phyloP scores from a whole-genome alignment of 2,329 filamentous ascomycete species.

The Leptodontidium sp. region DNA sequence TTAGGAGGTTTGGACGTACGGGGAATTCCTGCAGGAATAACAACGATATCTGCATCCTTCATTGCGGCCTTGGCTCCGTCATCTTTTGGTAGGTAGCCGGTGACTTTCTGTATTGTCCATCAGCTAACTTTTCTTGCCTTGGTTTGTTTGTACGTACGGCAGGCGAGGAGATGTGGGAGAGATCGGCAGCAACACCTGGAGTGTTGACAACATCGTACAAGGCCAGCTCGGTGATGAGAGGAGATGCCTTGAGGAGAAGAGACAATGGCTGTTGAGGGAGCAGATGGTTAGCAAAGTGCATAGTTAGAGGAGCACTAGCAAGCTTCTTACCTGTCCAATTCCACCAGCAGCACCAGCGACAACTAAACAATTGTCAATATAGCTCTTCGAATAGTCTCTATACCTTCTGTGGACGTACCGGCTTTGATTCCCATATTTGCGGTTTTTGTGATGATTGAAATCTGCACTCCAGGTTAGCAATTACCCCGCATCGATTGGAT shows the following conservation, averaged over 20 bases:
- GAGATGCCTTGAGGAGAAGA: conserved; percentile 90
- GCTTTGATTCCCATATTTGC: conserved; percentile 65
- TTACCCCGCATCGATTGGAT: conserved; percentile 39
- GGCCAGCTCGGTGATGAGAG: conserved; percentile 88
- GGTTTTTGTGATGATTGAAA: conserved; percentile 34
- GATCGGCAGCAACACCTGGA: conserved; percentile 92
- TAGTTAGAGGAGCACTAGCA: background rate
- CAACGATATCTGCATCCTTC: conserved; percentile 92
- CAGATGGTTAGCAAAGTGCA: conserved; percentile 29
- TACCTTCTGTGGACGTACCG: conserved; percentile 53
- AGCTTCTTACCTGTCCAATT: conserved; percentile 85
- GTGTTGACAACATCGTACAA: conserved; percentile 99
- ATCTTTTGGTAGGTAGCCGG: conserved; percentile 86
- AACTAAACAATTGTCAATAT: conserved; percentile 52
- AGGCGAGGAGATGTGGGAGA: conserved; percentile 94
- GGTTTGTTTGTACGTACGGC: conserved; percentile 66
- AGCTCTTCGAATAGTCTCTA: background rate
- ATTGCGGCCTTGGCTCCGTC: conserved; percentile 87
- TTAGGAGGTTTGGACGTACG: conserved; percentile 65
- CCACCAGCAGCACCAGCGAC: conserved; percentile 97
- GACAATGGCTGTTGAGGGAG: conserved; percentile 78
- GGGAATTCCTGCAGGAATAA: conserved; percentile 98
- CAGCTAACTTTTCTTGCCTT: conserved; percentile 45
- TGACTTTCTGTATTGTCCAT: conserved; percentile 71
- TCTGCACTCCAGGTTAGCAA: conserved; percentile 32